Evolutionary conservation across 208 protist genomes (phyloP).

Genomic region (Crithidia fasciculata): DNA sequence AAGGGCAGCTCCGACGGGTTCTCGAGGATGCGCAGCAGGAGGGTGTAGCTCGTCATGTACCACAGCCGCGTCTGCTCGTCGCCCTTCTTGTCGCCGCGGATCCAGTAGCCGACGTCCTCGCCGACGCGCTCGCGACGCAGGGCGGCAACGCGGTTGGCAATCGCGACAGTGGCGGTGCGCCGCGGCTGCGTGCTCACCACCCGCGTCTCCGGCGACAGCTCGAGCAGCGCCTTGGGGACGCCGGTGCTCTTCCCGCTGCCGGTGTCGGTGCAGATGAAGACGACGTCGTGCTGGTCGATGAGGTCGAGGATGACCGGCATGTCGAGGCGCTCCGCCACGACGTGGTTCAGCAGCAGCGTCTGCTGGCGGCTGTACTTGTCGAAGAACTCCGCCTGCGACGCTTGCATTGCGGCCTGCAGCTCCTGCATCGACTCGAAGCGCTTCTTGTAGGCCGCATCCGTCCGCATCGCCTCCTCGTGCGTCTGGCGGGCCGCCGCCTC

Average conservation of each 20-base stretch:
- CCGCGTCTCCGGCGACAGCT: conserved; percentile 40
- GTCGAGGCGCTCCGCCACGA: conserved; percentile 78
- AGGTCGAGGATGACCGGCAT: conserved; percentile 81
- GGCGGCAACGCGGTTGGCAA: conserved; percentile 71
- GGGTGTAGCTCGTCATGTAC: conserved; percentile 92
- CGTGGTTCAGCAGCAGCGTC: conserved; percentile 42
- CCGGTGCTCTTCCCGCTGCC: conserved; percentile 88
- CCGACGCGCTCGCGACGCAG: conserved; percentile 71
- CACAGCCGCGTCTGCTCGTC: conserved; percentile 78
- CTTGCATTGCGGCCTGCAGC: conserved; percentile 56
- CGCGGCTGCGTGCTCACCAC: conserved; percentile 83
- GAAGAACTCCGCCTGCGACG: conserved; percentile 52
- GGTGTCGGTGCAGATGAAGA: conserved; percentile 89
- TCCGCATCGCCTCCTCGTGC: conserved; percentile 73
- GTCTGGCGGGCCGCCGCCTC: conserved; percentile 44
- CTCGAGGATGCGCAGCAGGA: conserved; percentile 77
- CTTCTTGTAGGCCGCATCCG: conserved; percentile 75
- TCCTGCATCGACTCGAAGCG: conserved; percentile 71
- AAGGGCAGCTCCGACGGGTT: conserved; percentile 57
- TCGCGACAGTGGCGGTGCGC: conserved; percentile 73
- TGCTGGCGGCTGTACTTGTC: conserved; percentile 60
- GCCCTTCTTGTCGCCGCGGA: conserved; percentile 84
- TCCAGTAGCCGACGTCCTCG: conserved; percentile 84
- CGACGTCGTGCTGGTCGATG: conserved; percentile 85
- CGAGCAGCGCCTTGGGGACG: conserved; percentile 85